Evolutionary conservation across 148 eudicot genomes (phyloP), one percentile per base, ranked within the genome.

Genomic region (Simmondsia chinensis): DNA sequence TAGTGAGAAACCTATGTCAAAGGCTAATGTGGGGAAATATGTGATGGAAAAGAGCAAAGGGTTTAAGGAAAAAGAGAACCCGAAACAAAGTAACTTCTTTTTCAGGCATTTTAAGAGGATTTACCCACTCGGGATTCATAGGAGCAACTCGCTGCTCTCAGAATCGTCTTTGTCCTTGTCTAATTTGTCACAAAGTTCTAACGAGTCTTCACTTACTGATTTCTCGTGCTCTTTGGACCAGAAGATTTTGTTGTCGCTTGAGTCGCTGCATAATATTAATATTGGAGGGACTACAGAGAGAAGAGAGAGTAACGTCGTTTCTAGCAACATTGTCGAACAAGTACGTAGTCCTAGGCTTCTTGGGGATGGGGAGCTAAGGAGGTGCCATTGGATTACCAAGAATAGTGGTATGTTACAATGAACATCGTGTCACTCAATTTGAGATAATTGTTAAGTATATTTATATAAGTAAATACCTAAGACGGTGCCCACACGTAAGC

Each of bases 371-470:
- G 82, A 55, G 17, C 28, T 67, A 43, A 80, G 40, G 64, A 79
- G 99, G 43, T 93, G 99, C 38, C 83, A 86, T 44, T 93, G 99
- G 99, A 93, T 93, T 54, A 93, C 94, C 10, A 65, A 71, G 20
- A 75, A 39, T 43, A 93, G 94, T 46, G 99, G 96, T 86, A 75
- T 60, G 87, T 11, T 13, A 11, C 1, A 4, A 0, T 29, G 14
- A 39, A 19, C 6, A 19, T 21, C 35, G 14, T 0, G 12, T 14
- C 9, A 23, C 0, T 21, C 2, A 15, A 12, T 27, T 15, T 1
- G 23, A n/a, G n/a, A n/a, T n/a, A n/a, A n/a, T n/a, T n/a, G n/a
- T n/a, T n/a, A n/a, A n/a, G n/a, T n/a, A n/a, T n/a, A n/a, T n/a
- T n/a, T n/a, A n/a, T n/a, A n/a, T n/a, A n/a, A n/a, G n/a, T n/a